Conservation (phyloP, 768 basidiomycete genomes). For the Solioccasus polychromus region DNA sequence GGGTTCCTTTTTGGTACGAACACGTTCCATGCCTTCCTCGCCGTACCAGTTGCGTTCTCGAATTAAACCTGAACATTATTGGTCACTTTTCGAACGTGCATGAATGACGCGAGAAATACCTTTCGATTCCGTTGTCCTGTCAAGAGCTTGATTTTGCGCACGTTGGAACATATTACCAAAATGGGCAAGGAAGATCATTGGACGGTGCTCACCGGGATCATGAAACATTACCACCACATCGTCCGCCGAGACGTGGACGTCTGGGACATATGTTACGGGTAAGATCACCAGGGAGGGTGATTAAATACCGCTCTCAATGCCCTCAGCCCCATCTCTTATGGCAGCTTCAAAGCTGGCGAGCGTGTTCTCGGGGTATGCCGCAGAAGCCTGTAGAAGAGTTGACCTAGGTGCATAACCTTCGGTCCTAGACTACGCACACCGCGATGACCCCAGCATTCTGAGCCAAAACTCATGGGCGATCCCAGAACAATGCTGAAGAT, state of each 20-base stretch:
- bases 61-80: conserved; percentile 52
- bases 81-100: conserved; percentile 28
- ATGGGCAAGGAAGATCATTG: conserved; percentile 19
- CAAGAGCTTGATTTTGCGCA: conserved; percentile 46
- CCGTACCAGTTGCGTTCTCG: conserved; percentile 72
- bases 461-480: neutral
- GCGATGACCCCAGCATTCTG: conserved; percentile 81
- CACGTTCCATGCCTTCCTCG: conserved; percentile 67
- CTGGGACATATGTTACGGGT: conserved; percentile 62
- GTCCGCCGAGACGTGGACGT: conserved; percentile 92
- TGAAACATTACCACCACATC: conserved; percentile 93
- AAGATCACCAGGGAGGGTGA: conserved; percentile 32
- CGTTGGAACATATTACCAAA: conserved; percentile 23
- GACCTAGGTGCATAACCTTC: neutral
- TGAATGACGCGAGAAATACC: conserved; percentile 36
- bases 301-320: conserved; percentile 93
- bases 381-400: conserved; percentile 65
- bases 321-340: conserved; percentile 92
- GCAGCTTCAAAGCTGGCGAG: conserved; percentile 93
- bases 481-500: neutral
- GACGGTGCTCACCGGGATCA: conserved; percentile 64
- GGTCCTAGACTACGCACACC: conserved; percentile 50
- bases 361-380: conserved; percentile 90
- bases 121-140: conserved; percentile 78
- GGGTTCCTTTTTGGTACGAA: conserved; percentile 76